These are phyloP conservation scores for Psophocarpus tetragonolobus DNA, from an alignment of 306 rosid genomes.

Conservation along the genomic window DNA sequence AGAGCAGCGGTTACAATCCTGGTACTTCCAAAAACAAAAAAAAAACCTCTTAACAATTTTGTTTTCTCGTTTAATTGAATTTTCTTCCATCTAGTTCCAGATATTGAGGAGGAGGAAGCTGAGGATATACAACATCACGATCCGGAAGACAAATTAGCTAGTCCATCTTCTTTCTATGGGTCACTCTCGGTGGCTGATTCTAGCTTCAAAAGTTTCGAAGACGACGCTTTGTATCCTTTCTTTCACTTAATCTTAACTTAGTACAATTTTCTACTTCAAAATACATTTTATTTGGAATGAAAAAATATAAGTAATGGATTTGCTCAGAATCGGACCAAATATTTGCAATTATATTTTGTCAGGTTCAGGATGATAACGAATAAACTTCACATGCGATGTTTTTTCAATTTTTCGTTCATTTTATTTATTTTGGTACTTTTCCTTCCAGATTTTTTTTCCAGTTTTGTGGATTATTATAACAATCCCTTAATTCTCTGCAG, in stretches of 20 bases:
- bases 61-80: background rate
- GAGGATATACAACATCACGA: conserved; percentile 1
- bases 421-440: background rate
- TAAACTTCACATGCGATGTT: background rate
- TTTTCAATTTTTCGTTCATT: background rate
- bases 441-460: background rate
- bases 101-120: conserved; percentile 49
- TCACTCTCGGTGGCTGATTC: conserved; percentile 40
- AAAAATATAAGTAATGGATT: background rate
- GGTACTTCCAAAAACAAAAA: conserved; percentile 30
- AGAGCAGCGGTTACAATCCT: conserved; percentile 52
- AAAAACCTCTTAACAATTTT: background rate
- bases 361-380: background rate
- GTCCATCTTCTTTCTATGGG: conserved; percentile 39
- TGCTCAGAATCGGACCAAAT: background rate
- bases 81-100: conserved; percentile 39
- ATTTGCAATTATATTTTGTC: background rate
- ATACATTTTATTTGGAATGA: background rate
- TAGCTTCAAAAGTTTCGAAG: conserved; percentile 48
- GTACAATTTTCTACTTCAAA: background rate
- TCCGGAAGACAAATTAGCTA: conserved; percentile 33
- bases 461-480: background rate
- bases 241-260: background rate
- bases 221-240: conserved; percentile 69
- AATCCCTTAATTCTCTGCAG: conserved; percentile 45